Percentiles rank a stretch among this genome's conserved stretches.
Evolutionary conservation across 2,329 filamentous ascomycete genomes (phyloP).

Genomic region (Fusarium brevicatenulatum): DNA sequence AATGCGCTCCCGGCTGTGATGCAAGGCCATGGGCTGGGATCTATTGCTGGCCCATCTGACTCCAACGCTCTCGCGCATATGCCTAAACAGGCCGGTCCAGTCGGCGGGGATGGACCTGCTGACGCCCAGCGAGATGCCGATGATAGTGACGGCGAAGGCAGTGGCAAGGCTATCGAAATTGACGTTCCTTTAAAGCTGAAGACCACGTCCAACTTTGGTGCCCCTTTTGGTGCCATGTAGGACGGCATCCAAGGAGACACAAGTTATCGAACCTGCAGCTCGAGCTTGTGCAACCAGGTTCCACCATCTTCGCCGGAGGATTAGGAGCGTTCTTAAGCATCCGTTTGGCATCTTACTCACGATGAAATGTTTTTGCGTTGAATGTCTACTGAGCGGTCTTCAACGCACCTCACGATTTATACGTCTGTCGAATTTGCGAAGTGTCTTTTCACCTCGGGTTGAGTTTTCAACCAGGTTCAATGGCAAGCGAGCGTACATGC

Average conservation of each 20-base stretch:
- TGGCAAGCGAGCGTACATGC: constrained; percentile 30
- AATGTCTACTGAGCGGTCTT: constrained; percentile 7
- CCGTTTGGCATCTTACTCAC: background rate
- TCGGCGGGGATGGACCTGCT: constrained; percentile 38
- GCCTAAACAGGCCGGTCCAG: constrained; percentile 14
- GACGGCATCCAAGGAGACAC: constrained; percentile 3
- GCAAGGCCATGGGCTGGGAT: constrained; percentile 43
- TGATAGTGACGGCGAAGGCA: constrained; percentile 41
- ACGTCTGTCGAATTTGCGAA: constrained; percentile 32
- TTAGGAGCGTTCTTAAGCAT: background rate
- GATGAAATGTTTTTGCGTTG: constrained; percentile 29
- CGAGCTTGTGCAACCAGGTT: constrained; percentile 2
- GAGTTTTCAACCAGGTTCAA: constrained; percentile 16
- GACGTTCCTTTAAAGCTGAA: constrained; percentile 60
- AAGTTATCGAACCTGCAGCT: background rate
- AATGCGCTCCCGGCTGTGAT: constrained; percentile 59
- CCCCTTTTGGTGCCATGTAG: constrained; percentile 54
- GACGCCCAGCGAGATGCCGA: constrained; percentile 37
- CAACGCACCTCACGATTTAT: constrained; percentile 21
- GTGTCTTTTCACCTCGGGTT: constrained; percentile 21
- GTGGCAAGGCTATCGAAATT: constrained; percentile 47
- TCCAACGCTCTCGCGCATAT: constrained; percentile 16
- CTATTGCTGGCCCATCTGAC: constrained; percentile 26
- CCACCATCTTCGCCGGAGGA: constrained; percentile 10
- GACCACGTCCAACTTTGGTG: constrained; percentile 59